These are phyloP conservation scores for Hortaea sp. DNA, from an alignment of 2,329 filamentous ascomycete species.

Conservation along the genomic window DNA sequence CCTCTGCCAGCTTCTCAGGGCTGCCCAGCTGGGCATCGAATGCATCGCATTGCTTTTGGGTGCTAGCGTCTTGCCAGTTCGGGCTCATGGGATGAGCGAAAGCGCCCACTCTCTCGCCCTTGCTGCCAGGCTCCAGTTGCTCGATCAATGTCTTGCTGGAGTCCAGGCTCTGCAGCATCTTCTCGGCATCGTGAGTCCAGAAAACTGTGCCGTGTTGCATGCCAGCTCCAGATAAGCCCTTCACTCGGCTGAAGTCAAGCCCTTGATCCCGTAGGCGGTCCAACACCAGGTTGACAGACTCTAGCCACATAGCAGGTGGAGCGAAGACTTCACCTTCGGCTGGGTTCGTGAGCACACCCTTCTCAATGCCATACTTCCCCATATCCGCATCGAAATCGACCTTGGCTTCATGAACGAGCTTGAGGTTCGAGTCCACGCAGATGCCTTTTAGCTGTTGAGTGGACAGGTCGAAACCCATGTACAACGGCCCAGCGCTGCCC, in stretches of 20 bases:
- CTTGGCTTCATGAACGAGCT: slow-evolving; percentile 73
- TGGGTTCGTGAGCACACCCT: slow-evolving; percentile 78
- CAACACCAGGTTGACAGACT: slow-evolving; percentile 81
- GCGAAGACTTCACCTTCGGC: slow-evolving; percentile 82
- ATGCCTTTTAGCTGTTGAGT: slow-evolving; percentile 95
- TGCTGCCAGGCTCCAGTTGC: slow-evolving; percentile 48
- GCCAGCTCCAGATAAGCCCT: slow-evolving; percentile 79
- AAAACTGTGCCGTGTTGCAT: slow-evolving; percentile 98
- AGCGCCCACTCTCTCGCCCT: slow-evolving; percentile 39
- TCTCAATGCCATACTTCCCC: slow-evolving; percentile 55
- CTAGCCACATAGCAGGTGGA: slow-evolving; percentile 88
- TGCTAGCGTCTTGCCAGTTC: slow-evolving; percentile 97
- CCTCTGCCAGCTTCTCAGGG: slow-evolving; percentile 58
- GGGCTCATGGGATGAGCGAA: slow-evolving; percentile 82
- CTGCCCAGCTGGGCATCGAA: slow-evolving; percentile 67
- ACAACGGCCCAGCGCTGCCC: slow-evolving; percentile 1
- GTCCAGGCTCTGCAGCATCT: slow-evolving; percentile 52
- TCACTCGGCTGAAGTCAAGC: slow-evolving; percentile 63
- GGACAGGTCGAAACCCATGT: slow-evolving; percentile 76
- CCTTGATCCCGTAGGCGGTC: slow-evolving; percentile 58
- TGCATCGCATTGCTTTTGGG: slow-evolving; percentile 78
- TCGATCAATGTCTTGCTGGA: slow-evolving; percentile 53
- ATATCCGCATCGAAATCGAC: slow-evolving; percentile 94
- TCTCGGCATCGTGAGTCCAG: slow-evolving; percentile 65
- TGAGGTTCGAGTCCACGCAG: slow-evolving; percentile 72